A percentile compares a stretch with the other conserved stretches of the same genome.
phyloP scores from a whole-genome alignment of 805 yeast species.

The Kuraishia molischiana region DNA sequence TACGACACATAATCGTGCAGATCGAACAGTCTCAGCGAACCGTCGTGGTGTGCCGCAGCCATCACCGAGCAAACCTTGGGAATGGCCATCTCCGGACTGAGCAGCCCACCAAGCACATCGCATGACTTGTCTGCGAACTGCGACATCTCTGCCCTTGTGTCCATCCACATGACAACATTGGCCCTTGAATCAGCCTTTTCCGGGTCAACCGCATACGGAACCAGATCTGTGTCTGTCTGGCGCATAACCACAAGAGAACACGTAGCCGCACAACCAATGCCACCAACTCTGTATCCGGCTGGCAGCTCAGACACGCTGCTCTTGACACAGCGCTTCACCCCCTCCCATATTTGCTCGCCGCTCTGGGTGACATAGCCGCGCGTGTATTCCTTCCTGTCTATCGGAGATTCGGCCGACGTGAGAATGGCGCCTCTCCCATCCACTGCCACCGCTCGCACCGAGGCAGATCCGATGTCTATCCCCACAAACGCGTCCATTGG shows the following conservation, averaged over 20 bases:
- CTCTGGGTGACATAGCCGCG: conserved; percentile 27
- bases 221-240: conserved; percentile 8
- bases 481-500: conserved; percentile 19
- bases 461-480: conserved; percentile 42
- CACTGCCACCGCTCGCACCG: conserved; percentile 30
- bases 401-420: conserved; percentile 7
- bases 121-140: conserved; percentile 8
- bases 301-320: conserved; percentile 16
- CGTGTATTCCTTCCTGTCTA: conserved; percentile 12
- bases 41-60: conserved; percentile 12
- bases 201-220: conserved; percentile 24
- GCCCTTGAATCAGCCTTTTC: conserved; percentile 11
- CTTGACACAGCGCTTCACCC: conserved; percentile 11
- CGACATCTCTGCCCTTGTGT: conserved; percentile 19
- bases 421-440: conserved; percentile 10
- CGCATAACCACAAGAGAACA: conserved; percentile 45
- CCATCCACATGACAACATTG: conserved; percentile 56
- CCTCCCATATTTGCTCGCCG: conserved; percentile 25
- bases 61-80: conserved; percentile 37
- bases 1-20: conserved; percentile 35
- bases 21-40: conserved; percentile 31
- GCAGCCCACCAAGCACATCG: conserved; percentile 28
- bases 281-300: conserved; percentile 1
- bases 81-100: conserved; percentile 49
- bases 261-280: conserved; percentile 41